These are phyloP conservation scores for Wickerhamomyces bovis DNA, from an alignment of 805 yeast species.

Conservation along the genomic window DNA sequence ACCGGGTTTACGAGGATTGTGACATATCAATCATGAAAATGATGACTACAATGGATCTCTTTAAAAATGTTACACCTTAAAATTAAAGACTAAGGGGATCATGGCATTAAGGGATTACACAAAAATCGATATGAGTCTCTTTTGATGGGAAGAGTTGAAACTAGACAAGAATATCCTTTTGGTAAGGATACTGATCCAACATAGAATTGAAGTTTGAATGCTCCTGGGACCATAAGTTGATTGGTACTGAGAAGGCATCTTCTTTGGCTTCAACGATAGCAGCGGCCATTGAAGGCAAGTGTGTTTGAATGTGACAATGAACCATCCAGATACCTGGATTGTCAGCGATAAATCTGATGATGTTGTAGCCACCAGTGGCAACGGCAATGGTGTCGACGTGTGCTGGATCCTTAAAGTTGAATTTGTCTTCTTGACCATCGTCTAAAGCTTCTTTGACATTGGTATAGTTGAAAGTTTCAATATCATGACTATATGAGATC, in stretches of 20 bases:
- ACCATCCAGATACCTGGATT: slow-evolving; percentile 94
- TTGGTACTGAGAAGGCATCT: background rate
- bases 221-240: too few species aligned
- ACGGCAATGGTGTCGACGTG: slow-evolving; percentile 70
- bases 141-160: too few species aligned
- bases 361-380: slow-evolving; percentile 59
- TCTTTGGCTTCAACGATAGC: background rate
- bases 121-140: too few species aligned
- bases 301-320: slow-evolving; percentile 85
- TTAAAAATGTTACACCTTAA: too few species aligned
- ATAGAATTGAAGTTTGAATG: too few species aligned
- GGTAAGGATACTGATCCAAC: too few species aligned
- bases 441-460: slow-evolving; percentile 18
- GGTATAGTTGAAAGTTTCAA: slow-evolving; percentile 26
- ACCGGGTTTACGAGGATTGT: too few species aligned
- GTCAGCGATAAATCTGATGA: slow-evolving; percentile 65
- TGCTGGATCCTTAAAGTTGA: slow-evolving; percentile 55
- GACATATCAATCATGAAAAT: too few species aligned
- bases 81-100: too few species aligned
- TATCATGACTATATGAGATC: slow-evolving; percentile 38
- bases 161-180: too few species aligned
- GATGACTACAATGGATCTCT: too few species aligned
- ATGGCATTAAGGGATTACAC: too few species aligned
- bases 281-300: slow-evolving; percentile 68
- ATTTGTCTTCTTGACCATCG: slow-evolving; percentile 46